Evolutionary conservation across 2,329 filamentous ascomycete genomes (phyloP), one percentile per base, ranked within the genome.

Genomic region (Huntiella abstrusa): DNA sequence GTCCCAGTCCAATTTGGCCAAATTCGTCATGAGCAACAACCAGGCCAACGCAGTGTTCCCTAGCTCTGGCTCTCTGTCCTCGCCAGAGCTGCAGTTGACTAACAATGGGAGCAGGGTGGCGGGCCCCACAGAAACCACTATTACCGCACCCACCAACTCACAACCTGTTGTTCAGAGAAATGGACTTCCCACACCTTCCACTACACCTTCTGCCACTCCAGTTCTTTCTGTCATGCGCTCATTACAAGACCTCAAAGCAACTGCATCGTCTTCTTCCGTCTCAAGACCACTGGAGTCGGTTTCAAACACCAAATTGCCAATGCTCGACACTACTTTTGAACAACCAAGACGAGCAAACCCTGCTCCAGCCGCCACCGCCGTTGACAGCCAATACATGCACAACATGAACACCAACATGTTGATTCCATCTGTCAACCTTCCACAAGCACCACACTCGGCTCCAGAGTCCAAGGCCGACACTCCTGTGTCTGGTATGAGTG

Each of bases 401-500:
- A 28, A 28, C 8, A 28, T 28, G 22, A 28, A 28, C 22, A 28
- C 6, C 22, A 28, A 28, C 22, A 28, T 28, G 10, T 37, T 33
- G 12, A 22, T 34, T 36, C 22, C 32, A 16, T 36, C 22, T 13
- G 33, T 33, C 13, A 13, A 15, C 28, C 15, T 17, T 13, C 37
- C 47, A 13, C 41, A 15, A 7, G 16, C 19, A 22, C 33, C 47
- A 4, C 42, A 36, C 41, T 41, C 47, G 40, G 47, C 41, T 17
- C 32, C 47, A 13, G 47, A 45, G 28, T 34, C 42, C n/a, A 48
- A 48, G 41, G 33, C 41, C n/a, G 70, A 71, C 45, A 71, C 72
- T 53, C 72, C 71, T 39, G 68, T 70, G 15, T 69, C 71, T 53
- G 65, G 69, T 46, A 66, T 69, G 51, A 76, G 72, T 56, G 64